A percentile compares a stretch with the other conserved stretches of the same genome.
Evolutionary conservation across 805 yeast genomes (phyloP).

Genomic region (Cyberlindnera bimundalis): DNA sequence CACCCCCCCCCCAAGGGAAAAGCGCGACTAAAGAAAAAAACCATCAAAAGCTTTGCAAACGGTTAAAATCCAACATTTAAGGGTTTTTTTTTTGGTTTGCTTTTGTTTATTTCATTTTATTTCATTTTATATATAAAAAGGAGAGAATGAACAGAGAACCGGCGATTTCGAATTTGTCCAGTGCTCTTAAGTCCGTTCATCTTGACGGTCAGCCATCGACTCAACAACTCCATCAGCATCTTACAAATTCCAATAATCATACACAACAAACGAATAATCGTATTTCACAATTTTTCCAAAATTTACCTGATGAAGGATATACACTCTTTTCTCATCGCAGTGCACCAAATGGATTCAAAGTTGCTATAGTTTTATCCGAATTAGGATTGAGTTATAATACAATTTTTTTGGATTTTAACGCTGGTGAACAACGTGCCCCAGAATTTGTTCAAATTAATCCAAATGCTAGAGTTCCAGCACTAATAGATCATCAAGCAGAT

Average conservation of each 20-base stretch:
- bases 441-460: constrained; percentile 93
- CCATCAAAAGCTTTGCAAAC: too few species aligned
- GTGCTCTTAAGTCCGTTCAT: constrained; percentile 36
- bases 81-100: too few species aligned
- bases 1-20: too few species aligned
- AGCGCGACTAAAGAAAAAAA: too few species aligned
- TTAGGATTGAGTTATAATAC: constrained; percentile 76
- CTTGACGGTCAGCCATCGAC: constrained; percentile 14
- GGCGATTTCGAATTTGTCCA: constrained; percentile 39
- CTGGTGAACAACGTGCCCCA: constrained; percentile 90
- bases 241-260: constrained; percentile 9
- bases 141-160: constrained; percentile 20
- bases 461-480: constrained; percentile 92
- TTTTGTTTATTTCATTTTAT: too few species aligned
- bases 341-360: constrained; percentile 96
- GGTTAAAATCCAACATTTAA: too few species aligned
- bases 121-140: too few species aligned
- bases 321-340: constrained; percentile 81
- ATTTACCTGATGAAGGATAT: constrained; percentile 77
- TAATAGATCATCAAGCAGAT: constrained; percentile 81
- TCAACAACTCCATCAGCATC: constrained; percentile 14
- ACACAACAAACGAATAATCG: constrained; percentile 47
- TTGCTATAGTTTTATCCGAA: constrained; percentile 85
- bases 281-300: constrained; percentile 66
- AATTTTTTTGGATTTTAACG: constrained; percentile 78